Base-by-base conservation (phyloP, 2,329 filamentous ascomycete genomes). In the Trichoderma citrinoviride region DNA sequence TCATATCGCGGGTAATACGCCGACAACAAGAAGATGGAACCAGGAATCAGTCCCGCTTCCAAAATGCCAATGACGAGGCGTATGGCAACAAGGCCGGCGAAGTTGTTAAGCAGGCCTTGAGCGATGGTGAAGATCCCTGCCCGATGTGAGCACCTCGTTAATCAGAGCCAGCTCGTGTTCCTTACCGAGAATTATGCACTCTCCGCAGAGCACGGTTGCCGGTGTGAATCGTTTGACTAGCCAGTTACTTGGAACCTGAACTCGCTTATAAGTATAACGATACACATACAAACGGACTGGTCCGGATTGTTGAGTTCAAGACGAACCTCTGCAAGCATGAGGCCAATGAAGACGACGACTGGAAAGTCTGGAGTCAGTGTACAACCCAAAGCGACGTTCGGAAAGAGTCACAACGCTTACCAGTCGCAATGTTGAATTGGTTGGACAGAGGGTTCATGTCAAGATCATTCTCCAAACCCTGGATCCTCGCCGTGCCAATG, bases 1-100 rank as follows among this genome's bases (percentile, higher is more conserved):
- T 72, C 69, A 10, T 55, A 63, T 3, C 64, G 47, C 19, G 70
- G 70, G 25, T 72, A 72, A 43, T 71, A 72, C 1, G 70, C 69
- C 21, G 69, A 68, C 25, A 69, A 64, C 21, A 71, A 50, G 44
- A 70, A 72, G 21, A 72, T 68, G 14, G 69, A 70, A 29, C 70
- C 70, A 0, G 70, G 70, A 23, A 72, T 72, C 5, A 72, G 66
- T 7, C 70, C 70, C 1, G 70, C 67, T 33, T 72, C 70, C 14
- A 71, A 69, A 5, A 72, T 61, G 3, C 70, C 70, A 10, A 72
- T 65, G 23, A 72, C 50, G 33, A 71, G 67, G 7, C 70, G 65
- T 3, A 70, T 70, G 6, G 64, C 65, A 10, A 71, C 37, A 2
- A 72, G 67, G 12, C 68, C 69, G 5, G 66, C 66, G 52, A 69